Conservation (phyloP, 805 yeast species). For the Pichia insulana region DNA sequence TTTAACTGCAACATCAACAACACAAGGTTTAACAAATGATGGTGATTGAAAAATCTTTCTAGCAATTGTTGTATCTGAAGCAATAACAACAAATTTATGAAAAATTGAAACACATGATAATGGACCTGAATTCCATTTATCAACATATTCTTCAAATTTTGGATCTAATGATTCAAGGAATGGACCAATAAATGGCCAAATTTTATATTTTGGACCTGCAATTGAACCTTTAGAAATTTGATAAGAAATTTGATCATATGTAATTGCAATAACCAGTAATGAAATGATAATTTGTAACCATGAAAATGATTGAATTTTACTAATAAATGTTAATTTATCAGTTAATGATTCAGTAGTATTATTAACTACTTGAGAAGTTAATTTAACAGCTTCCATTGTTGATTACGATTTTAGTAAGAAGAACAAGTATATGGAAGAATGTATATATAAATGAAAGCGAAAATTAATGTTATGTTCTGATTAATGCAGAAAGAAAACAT, state of each 20-base stretch:
- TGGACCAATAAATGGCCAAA: slow-evolving; percentile 96
- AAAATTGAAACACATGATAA: slow-evolving; percentile 94
- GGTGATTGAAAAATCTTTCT: slow-evolving; percentile 83
- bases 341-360: background rate
- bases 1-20: slow-evolving; percentile 93
- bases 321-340: background rate
- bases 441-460: too few relatives aligned
- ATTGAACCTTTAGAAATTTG: slow-evolving; percentile 75
- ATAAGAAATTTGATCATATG: slow-evolving; percentile 73
- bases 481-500: too few relatives aligned
- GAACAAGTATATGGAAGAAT: too few relatives aligned
- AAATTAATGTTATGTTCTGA: too few relatives aligned
- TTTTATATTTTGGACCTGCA: slow-evolving; percentile 81
- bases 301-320: slow-evolving; percentile 20
- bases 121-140: slow-evolving; percentile 93
- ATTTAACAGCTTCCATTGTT: background rate
- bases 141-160: slow-evolving; percentile 84
- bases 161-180: slow-evolving; percentile 92
- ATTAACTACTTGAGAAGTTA: background rate
- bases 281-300: slow-evolving; percentile 49
- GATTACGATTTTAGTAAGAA: background rate
- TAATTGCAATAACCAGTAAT: slow-evolving; percentile 37
- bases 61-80: slow-evolving; percentile 78
- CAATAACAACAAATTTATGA: slow-evolving; percentile 95
- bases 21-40: slow-evolving; percentile 89